These are phyloP conservation scores for Graphilbum sp. DNA, from an alignment of 2,329 filamentous ascomycete species.

Conservation along the genomic window DNA sequence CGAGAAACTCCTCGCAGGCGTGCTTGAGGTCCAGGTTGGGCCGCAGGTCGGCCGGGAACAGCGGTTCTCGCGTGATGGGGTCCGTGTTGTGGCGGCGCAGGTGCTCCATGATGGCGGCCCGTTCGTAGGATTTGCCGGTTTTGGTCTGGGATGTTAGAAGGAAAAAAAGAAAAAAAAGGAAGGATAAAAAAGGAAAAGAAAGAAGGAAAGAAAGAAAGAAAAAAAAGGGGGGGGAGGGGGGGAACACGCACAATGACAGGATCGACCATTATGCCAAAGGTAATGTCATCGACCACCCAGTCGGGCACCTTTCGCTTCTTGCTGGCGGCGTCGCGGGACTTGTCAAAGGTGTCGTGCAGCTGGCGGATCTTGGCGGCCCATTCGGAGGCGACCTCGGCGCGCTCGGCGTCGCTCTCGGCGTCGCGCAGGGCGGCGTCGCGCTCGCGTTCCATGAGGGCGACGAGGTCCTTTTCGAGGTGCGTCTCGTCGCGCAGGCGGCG, in stretches of 20 bases:
- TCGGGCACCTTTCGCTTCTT: slow-evolving; percentile 50
- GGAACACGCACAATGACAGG: slow-evolving; percentile 42
- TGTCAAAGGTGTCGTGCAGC: slow-evolving; percentile 34
- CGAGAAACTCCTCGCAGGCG: slow-evolving; percentile 55
- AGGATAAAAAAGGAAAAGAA: too few species aligned
- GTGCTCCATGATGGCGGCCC: slow-evolving; percentile 72
- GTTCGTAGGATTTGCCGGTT: slow-evolving; percentile 81
- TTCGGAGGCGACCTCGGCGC: slow-evolving; percentile 29
- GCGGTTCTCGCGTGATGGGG: slow-evolving; percentile 65
- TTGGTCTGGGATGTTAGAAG: slow-evolving; percentile 37
- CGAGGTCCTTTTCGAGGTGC: slow-evolving; percentile 43
- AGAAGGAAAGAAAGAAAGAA: background rate
- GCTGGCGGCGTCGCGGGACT: slow-evolving; percentile 25
- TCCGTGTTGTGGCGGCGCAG: slow-evolving; percentile 60
- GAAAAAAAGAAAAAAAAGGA: background rate
- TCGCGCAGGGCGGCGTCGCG: slow-evolving; percentile 23
- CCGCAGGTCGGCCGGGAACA: slow-evolving; percentile 52
- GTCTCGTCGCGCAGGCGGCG: slow-evolving; percentile 36
- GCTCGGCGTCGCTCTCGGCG: slow-evolving; percentile 28
- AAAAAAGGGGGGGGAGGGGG: too few species aligned
- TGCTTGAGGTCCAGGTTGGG: slow-evolving; percentile 69
- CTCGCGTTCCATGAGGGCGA: slow-evolving; percentile 32
- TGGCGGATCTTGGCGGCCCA: slow-evolving; percentile 27
- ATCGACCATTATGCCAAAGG: slow-evolving; percentile 58
- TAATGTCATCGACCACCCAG: slow-evolving; percentile 62